phyloP scores from a whole-genome alignment of 176 grass and related monocot species.

The Oryza punctata region DNA sequence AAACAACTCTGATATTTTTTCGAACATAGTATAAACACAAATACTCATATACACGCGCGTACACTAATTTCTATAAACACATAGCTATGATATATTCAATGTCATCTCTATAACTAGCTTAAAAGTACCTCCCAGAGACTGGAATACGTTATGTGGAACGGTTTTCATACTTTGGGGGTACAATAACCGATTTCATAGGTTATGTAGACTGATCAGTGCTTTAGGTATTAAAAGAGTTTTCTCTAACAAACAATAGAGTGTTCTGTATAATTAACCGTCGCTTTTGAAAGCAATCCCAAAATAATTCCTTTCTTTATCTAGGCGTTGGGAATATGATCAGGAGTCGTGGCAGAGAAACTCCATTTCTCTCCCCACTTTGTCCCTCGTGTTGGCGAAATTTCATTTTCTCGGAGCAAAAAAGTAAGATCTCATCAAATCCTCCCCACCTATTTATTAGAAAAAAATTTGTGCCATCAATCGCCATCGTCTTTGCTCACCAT shows the following conservation, averaged over 20 bases:
- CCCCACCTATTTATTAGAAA: background rate
- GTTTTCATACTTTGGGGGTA: too few relatives aligned
- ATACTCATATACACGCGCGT: too few relatives aligned
- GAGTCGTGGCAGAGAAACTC: conserved; percentile 5
- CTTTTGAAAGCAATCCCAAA: background rate
- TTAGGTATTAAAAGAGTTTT: background rate
- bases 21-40: too few relatives aligned
- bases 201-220: too few relatives aligned
- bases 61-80: too few relatives aligned
- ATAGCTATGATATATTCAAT: too few relatives aligned
- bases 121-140: too few relatives aligned
- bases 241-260: background rate
- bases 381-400: background rate
- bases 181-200: too few relatives aligned
- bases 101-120: too few relatives aligned
- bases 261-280: conserved; percentile 13
- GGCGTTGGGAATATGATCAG: conserved; percentile 18
- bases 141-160: too few relatives aligned
- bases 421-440: conserved; percentile 33
- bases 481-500: conserved; percentile 37
- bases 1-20: too few relatives aligned
- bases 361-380: background rate
- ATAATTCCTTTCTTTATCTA: conserved; percentile 31
- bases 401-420: conserved; percentile 23
- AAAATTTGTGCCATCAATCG: conserved; percentile 41